A percentile compares a stretch with the other conserved stretches of the same genome.
phyloP scores from a whole-genome alignment of 2,329 filamentous ascomycete genomes.

The Fusarium brachygibbosum region DNA sequence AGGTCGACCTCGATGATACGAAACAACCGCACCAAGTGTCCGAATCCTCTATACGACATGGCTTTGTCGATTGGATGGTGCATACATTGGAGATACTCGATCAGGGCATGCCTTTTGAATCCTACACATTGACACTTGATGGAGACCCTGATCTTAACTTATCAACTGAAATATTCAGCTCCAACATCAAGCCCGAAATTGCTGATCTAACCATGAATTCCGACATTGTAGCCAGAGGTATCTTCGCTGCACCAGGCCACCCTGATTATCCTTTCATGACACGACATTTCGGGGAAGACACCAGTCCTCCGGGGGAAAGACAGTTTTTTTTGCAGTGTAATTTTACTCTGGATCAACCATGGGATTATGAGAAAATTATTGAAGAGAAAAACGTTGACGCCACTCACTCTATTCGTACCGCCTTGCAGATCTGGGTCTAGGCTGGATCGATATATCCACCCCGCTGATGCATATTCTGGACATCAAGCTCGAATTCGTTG shows the following conservation, averaged over 20 bases:
- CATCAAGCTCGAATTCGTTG: neutral
- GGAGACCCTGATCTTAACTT: neutral
- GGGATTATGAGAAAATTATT: constrained; percentile 3
- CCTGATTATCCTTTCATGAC: neutral
- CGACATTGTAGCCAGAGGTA: neutral
- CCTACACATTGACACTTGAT: constrained; percentile 11
- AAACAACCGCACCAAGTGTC: neutral
- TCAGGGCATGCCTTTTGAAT: neutral
- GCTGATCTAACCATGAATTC: neutral
- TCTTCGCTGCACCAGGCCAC: too few species aligned
- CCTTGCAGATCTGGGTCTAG: too few species aligned
- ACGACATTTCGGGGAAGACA: rapidly evolving
- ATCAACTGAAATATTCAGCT: neutral
- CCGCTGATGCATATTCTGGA: neutral
- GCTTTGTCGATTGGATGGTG: neutral
- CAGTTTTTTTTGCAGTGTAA: constrained; percentile 14
- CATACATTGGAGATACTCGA: neutral
- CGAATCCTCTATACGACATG: neutral
- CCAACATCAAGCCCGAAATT: neutral
- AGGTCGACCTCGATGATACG: neutral
- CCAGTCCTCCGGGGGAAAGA: neutral
- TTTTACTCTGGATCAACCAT: constrained; percentile 5
- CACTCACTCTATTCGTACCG: too few species aligned
- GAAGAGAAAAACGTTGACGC: neutral
- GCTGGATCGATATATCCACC: neutral